Evolutionary conservation across 345 rosid species (phyloP).

Genomic region (Brassica juncea): DNA sequence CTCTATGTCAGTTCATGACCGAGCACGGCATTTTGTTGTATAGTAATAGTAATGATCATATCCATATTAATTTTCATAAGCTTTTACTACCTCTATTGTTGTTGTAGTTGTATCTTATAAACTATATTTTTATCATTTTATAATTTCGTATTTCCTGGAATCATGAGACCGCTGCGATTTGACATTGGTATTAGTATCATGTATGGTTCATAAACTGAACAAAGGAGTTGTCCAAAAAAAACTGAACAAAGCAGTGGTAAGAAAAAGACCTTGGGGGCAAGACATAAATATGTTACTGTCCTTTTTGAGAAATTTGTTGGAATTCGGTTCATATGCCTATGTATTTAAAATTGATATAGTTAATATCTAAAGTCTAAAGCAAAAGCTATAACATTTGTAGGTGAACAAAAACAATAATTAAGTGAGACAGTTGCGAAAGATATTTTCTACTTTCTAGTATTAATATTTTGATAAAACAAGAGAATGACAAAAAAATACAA

Average conservation of each 20-base stretch:
- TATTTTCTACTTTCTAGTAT: not conserved
- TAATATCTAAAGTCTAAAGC: not conserved
- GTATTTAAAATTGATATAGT: not conserved
- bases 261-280: no score
- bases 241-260: no score
- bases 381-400: not conserved
- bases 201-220: not conserved
- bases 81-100: conserved; percentile 2
- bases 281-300: no score
- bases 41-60: conserved; percentile 11
- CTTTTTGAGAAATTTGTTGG: no score
- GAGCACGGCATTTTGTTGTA: conserved; percentile 39
- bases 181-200: not conserved
- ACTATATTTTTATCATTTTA: not conserved
- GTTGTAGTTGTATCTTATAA: not conserved
- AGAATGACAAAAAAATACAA: not conserved
- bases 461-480: not conserved
- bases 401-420: not conserved
- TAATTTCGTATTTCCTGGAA: conserved; percentile 14
- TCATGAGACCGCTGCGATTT: not conserved
- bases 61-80: conserved; percentile 3
- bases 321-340: no score
- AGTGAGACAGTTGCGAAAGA: not conserved
- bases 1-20: conserved; percentile 43
- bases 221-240: no score